Conservation (phyloP, 2,329 filamentous ascomycete genomes). For the Aspergillus ibericus region DNA sequence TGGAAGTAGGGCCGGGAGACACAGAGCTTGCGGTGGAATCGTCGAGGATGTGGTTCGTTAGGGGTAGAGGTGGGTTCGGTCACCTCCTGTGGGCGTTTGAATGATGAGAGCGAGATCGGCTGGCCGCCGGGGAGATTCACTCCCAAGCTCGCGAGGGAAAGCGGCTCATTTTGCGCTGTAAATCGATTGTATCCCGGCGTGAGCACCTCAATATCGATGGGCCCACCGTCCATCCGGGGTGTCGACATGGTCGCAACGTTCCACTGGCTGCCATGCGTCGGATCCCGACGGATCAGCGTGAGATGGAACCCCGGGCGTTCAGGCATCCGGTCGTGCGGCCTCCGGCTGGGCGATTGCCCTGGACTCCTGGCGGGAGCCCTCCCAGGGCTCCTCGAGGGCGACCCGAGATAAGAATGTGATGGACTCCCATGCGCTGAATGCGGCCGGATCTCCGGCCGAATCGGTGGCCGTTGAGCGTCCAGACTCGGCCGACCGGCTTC, state of each 20-base stretch:
- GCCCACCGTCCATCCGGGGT: slow-evolving; percentile 29
- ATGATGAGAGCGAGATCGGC: slow-evolving; percentile 9
- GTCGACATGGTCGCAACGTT: slow-evolving; percentile 67
- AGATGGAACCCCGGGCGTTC: slow-evolving; percentile 38
- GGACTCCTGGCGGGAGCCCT: slow-evolving; percentile 30
- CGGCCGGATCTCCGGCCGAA: slow-evolving; percentile 27
- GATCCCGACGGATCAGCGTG: slow-evolving; percentile 72
- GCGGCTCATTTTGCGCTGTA: slow-evolving; percentile 38
- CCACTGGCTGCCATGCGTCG: slow-evolving; percentile 68
- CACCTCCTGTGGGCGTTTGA: slow-evolving; percentile 4
- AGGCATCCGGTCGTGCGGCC: slow-evolving; percentile 10
- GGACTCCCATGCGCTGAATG: slow-evolving; percentile 21
- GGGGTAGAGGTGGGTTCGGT: slow-evolving; percentile 4
- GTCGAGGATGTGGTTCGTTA: slow-evolving; percentile 25
- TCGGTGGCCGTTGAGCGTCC: slow-evolving; percentile 27
- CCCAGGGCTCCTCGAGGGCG: slow-evolving; percentile 15
- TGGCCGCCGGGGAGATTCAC: slow-evolving; percentile 23
- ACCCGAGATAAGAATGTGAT: slow-evolving; percentile 18
- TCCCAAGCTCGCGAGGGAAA: slow-evolving; percentile 35
- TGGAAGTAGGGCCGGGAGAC: slow-evolving; percentile 29
- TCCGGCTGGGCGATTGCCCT: slow-evolving; percentile 28
- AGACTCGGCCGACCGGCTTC: slow-evolving; percentile 32
- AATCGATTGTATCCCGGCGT: slow-evolving; percentile 63
- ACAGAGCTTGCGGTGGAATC: slow-evolving; percentile 35
- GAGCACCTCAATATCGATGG: slow-evolving; percentile 56